Base-by-base conservation (phyloP, 2,329 filamentous ascomycete species). In the Hypomyces rosellus region DNA sequence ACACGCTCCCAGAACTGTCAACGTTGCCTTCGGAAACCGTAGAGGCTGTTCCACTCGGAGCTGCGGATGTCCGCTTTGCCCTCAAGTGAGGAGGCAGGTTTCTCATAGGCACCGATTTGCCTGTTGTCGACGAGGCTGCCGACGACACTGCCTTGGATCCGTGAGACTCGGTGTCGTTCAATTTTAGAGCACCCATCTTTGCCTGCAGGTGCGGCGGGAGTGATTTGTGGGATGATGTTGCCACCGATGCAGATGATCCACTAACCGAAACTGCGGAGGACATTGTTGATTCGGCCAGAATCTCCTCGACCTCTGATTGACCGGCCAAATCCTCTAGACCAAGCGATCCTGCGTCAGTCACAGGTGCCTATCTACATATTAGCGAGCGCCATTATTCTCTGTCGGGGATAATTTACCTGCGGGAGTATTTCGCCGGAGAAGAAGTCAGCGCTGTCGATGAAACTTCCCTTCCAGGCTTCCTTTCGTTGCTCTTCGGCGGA, bases 401-500 rank as follows among this genome's bases (percentile, higher is more conserved):
- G 14, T n/a, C 20, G 11, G 12, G 7, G 6, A 20, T 8, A 18
- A 14, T 52, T 38, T 51, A 65, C 63, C 34, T 50, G 48, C 1
- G 58, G 58, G 12, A 55, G 30, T 6, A 45, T 48, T 13, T 61
- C 55, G 2, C 55, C 48, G 1, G 54, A 56, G 30, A 65, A 65
- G 46, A 67, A 67, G 16, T 63, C 56, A 2, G 53, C 51, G 25
- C 51, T 59, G 8, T 57, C 42, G 5, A 34, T 20, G 20, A 55
- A 56, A 1, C 42, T 30, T 9, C 44, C 25, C 6, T 49, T 15
- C 53, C 56, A 63, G 3, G 45, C 43, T 11, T 56, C 49, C 1
- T 34, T 30, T 2, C 45, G 39, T 13, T 53, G 30, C 38, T 69
- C 67, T 30, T 69, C 67, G 0, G 56, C 41, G 0, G 65, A 67